phyloP scores from a whole-genome alignment of 1,139 yeast species.

The Geotrichum aggregatum region DNA sequence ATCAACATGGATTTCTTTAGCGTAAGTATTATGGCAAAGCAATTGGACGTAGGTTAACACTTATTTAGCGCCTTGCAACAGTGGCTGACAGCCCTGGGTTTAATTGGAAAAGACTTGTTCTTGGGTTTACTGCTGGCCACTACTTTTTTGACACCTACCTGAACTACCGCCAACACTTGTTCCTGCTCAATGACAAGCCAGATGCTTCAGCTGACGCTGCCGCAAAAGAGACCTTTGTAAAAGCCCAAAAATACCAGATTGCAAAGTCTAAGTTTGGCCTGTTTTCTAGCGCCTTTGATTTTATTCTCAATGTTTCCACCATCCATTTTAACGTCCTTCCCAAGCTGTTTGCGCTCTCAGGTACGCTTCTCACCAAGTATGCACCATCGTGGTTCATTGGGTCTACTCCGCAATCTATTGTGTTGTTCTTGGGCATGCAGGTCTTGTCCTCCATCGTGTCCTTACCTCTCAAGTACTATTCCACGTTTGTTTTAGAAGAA shows the following conservation, averaged over 20 bases:
- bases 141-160: conserved; percentile 70
- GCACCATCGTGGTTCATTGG: conserved; percentile 40
- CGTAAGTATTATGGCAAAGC: conserved; percentile 2
- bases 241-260: conserved; percentile 74
- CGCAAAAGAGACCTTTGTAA: conserved; percentile 65
- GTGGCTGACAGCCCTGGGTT: conserved; percentile 55
- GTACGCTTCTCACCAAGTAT: conserved; percentile 40
- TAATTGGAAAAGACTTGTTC: conserved; percentile 72
- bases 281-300: conserved; percentile 49
- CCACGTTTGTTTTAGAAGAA: conserved; percentile 85
- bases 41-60: not conserved
- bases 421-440: conserved; percentile 53
- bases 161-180: conserved; percentile 70
- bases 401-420: conserved; percentile 50
- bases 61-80: conserved; percentile 34
- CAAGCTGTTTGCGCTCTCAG: conserved; percentile 59
- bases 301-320: conserved; percentile 55
- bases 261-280: conserved; percentile 76
- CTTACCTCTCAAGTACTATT: conserved; percentile 66
- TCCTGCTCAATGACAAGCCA: conserved; percentile 51
- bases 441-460: conserved; percentile 50
- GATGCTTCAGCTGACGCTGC: conserved; percentile 58
- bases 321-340: conserved; percentile 65
- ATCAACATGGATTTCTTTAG: conserved; percentile 16
- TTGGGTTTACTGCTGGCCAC: conserved; percentile 74